Evolutionary conservation across 1,284 basidiomycete species (phyloP).

Genomic region (Peniophora sp.): DNA sequence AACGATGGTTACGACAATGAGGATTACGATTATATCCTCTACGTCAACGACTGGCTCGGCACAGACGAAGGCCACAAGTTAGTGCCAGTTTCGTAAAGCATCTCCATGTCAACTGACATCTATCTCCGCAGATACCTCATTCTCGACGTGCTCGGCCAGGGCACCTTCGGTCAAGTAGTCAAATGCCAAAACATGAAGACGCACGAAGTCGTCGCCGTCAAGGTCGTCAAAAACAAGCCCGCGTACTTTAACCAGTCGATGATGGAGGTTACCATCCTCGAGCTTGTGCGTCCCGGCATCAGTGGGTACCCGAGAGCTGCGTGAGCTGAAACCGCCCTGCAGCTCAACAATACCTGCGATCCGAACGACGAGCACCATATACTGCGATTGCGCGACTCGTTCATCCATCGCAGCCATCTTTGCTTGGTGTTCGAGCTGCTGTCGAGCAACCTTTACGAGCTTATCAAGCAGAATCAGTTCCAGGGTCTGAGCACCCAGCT

Average conservation of each 20-base stretch:
- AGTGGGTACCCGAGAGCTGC: background rate
- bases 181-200: slow-evolving; percentile 99
- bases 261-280: slow-evolving; percentile 99
- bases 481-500: slow-evolving; percentile 94
- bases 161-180: slow-evolving; percentile 98
- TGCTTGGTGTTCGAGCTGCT: slow-evolving; percentile 98
- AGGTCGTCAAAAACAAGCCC: slow-evolving; percentile 99
- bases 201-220: slow-evolving; percentile 96
- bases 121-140: slow-evolving; percentile 78
- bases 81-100: slow-evolving; percentile 23
- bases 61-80: slow-evolving; percentile 88
- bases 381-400: slow-evolving; percentile 89
- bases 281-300: slow-evolving; percentile 57
- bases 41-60: slow-evolving; percentile 93
- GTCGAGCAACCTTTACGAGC: slow-evolving; percentile 96
- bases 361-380: slow-evolving; percentile 96
- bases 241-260: slow-evolving; percentile 99
- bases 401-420: slow-evolving; percentile 94
- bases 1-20: slow-evolving; percentile 97
- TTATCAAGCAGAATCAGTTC: slow-evolving; percentile 99
- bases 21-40: slow-evolving; percentile 95
- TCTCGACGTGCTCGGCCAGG: slow-evolving; percentile 95
- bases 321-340: slow-evolving; percentile 5
- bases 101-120: slow-evolving; percentile 2
- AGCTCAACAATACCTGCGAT: slow-evolving; percentile 92